phyloP scores from a whole-genome alignment of 2,329 filamentous ascomycete species.

The Diaporthe helianthi region DNA sequence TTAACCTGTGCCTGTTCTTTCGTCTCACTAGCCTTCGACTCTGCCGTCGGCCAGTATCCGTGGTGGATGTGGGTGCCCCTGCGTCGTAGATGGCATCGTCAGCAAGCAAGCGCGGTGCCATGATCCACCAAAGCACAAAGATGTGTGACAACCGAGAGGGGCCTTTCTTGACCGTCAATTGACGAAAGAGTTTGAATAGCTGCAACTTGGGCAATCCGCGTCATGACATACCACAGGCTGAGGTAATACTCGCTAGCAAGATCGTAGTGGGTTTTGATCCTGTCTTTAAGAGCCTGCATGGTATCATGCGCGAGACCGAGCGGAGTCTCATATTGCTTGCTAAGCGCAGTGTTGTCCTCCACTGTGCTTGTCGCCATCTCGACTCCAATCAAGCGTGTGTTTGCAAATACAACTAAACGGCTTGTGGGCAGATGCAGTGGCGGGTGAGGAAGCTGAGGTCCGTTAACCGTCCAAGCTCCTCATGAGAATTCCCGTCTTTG shows the following conservation, averaged over 20 bases:
- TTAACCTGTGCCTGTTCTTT: conserved; percentile 66
- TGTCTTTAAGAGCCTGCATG: conserved; percentile 60
- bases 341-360: conserved; percentile 47
- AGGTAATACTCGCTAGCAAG: conserved; percentile 68
- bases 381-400: background rate
- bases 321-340: conserved; percentile 54
- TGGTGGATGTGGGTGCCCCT: conserved; percentile 72
- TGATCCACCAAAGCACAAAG: background rate
- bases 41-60: conserved; percentile 61
- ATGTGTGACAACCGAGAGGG: background rate
- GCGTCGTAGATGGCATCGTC: conserved; percentile 2
- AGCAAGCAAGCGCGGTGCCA: background rate
- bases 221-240: conserved; percentile 58
- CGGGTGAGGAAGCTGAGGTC: background rate
- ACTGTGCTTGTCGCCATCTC: conserved; percentile 29
- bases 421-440: background rate
- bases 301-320: conserved; percentile 54
- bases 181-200: background rate
- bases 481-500: background rate
- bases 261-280: conserved; percentile 67
- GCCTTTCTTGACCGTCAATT: background rate
- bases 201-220: background rate
- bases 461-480: background rate
- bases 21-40: conserved; percentile 54
- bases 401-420: background rate